Evolutionary conservation across 1,139 yeast genomes (phyloP), one percentile per base, ranked within the genome.

Genomic region (Debaryomyces sp.): DNA sequence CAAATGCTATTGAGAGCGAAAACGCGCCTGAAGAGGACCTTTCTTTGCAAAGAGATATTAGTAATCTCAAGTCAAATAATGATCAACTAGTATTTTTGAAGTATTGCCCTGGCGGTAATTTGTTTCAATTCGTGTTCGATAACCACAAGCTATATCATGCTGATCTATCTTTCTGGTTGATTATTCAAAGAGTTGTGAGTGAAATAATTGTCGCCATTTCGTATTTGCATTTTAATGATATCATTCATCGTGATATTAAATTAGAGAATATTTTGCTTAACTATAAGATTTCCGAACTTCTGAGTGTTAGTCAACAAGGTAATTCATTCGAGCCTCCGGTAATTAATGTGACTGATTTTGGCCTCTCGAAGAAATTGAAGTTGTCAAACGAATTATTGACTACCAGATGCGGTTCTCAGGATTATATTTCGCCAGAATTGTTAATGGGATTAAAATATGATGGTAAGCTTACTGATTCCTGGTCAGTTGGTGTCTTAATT

Each of bases 331-430:
- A 55, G 34, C 45, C 57, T 9, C 73, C 85, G 3, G 53, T 89
- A 2, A 78, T 84, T 1, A 85, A 88, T 33, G 66, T 94, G 39
- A 86, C 96, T 0, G 99, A 94, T 70, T 85, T 94, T 67, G 99
- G 99, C 0, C 76, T 94, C 24, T 87, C 96, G 12, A 85, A 90
- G 57, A 72, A 75, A 47, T 77, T 92, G 18, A 81, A 79, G 43
- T 78, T 80, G 1, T 73, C 70, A 0, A 74, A 80, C 53, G 89
- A 91, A 36, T 58, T 86, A 49, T 75, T 95, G 26, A 77, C 87
- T 2, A 92, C 98, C 0, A 71, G 98, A 50, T 94, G 99, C 67
- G 99, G 99, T 0, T 88, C 96, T 1, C 97, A 90, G 54, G 98
- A 94, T 64, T 94, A 94, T 58, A 96, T 94, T 2, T 85, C 97